Evolutionary conservation across 768 basidiomycete species (phyloP).

Genomic region (Podaxis rugospora): DNA sequence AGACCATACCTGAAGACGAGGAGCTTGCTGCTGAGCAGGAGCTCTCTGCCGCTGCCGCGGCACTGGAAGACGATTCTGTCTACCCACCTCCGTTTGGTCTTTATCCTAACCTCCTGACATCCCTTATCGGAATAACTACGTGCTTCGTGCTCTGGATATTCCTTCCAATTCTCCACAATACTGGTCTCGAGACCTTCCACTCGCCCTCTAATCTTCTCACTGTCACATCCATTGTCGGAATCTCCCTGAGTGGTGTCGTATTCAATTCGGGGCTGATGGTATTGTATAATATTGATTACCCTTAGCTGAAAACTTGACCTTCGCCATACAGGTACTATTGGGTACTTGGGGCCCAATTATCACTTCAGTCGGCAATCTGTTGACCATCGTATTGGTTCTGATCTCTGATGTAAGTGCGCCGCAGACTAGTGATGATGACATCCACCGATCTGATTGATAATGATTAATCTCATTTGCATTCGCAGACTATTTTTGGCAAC

Average conservation of each 20-base stretch:
- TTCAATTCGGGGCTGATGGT: conserved; percentile 91
- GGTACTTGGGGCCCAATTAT: conserved; percentile 87
- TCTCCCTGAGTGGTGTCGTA: conserved; percentile 64
- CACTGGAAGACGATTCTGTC: conserved; percentile 27
- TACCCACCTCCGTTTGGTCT: conserved; percentile 78
- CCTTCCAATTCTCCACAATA: conserved; percentile 67
- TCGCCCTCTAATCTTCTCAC: conserved; percentile 51
- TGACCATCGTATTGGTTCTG: conserved; percentile 90
- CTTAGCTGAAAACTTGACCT: conserved; percentile 7
- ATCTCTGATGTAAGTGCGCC: conserved; percentile 56
- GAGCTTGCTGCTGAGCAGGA: conserved; percentile 17
- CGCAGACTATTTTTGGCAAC: conserved; percentile 53
- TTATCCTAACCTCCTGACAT: conserved; percentile 78
- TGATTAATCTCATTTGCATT: not conserved
- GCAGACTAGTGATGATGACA: not conserved
- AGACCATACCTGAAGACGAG: conserved; percentile 35
- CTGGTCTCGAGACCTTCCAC: conserved; percentile 60
- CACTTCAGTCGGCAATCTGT: conserved; percentile 84
- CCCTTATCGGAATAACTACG: conserved; percentile 76
- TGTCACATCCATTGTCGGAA: conserved; percentile 53
- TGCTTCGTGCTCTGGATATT: conserved; percentile 74
- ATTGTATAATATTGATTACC: conserved; percentile 3
- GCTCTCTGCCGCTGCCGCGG: conserved; percentile 6
- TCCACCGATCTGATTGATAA: not conserved
- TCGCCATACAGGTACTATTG: conserved; percentile 56